Conservation (phyloP, 805 yeast species). For the Grigorovia transvaalensis region DNA sequence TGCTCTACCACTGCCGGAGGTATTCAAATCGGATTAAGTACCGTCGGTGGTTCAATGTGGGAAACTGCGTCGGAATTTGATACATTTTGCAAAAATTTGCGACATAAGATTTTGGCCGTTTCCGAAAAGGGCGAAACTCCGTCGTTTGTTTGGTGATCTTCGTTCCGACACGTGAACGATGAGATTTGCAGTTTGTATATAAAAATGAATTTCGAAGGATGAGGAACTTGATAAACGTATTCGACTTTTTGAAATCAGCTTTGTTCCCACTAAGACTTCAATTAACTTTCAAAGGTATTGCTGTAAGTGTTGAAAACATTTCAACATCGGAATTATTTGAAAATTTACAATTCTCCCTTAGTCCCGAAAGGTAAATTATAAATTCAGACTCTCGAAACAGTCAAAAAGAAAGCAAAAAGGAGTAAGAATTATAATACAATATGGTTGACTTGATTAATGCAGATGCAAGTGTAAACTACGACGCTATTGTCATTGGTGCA, state of each 20-base stretch:
- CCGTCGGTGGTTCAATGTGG: slow-evolving; percentile 10
- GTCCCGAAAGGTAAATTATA: too few relatives aligned
- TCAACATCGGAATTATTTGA: too few relatives aligned
- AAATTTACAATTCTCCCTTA: too few relatives aligned
- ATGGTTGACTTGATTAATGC: slow-evolving; percentile 16
- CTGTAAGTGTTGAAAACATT: too few relatives aligned
- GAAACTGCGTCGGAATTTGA: not conserved
- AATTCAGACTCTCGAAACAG: not conserved
- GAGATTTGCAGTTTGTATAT: not conserved
- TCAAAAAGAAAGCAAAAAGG: not conserved
- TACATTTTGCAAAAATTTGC: not conserved
- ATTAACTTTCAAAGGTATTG: too few relatives aligned
- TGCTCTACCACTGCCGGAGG: slow-evolving; percentile 16
- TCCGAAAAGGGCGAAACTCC: not conserved
- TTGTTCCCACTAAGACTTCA: too few relatives aligned
- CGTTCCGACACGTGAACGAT: not conserved
- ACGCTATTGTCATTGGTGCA: slow-evolving; percentile 93
- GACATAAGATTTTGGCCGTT: not conserved
- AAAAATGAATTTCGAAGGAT: not conserved
- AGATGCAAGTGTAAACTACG: slow-evolving; percentile 37
- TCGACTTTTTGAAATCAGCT: too few relatives aligned
- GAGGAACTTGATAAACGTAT: not conserved
- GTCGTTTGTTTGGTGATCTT: not conserved
- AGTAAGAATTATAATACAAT: too few relatives aligned
- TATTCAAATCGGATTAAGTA: slow-evolving; percentile 13